Base-by-base conservation (phyloP, 1,284 basidiomycete species). In the Athelia sp. region DNA sequence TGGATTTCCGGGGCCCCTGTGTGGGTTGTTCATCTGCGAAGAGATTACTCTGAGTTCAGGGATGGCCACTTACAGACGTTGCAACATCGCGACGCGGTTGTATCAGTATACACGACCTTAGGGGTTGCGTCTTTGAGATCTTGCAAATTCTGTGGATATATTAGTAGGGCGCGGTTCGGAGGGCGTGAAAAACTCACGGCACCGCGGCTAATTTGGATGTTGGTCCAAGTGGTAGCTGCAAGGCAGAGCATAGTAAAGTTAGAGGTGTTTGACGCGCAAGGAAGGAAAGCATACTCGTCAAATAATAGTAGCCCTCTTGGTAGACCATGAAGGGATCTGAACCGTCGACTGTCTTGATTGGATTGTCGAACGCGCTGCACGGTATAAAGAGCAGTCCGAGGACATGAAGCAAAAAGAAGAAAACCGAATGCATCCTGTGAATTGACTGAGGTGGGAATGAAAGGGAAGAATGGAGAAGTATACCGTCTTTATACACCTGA, bases 341-440 rank as follows among this genome's bases (percentile, higher is more conserved):
- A 22, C 43, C 43, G 18, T 44, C 24, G 6, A 23, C 19, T 9
- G 43, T 21, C 43, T 44, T 44, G 43, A 44, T 6, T 8, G 43
- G 43, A n/a, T 44, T 44, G 9, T 19, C n/a, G 43, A 44, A 44
- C 9, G n/a, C 43, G n/a, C 8, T 6, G n/a, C 24, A 44, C 14
- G 18, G 8, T 11, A 22, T 10, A 22, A n/a, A n/a, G 11, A 44
- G 36, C 26, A 29, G 13, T 29, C 26, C 26, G 26, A 29, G 26
- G 26, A 29, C 26, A 13, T 13, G 13, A 13, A 29, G 26, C 4
- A 29, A 13, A 29, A 29, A 29, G 6, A 29, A 13, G 26, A 13
- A 29, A 29, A 6, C 4, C 4, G 26, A 29, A 13, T 13, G 26
- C 26, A 29, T 29, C 99, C 96, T 57, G 83, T 80, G 67, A 95